Base-by-base conservation (phyloP, 352 stramenopile genomes). In the Globisporangium abappressorium region DNA sequence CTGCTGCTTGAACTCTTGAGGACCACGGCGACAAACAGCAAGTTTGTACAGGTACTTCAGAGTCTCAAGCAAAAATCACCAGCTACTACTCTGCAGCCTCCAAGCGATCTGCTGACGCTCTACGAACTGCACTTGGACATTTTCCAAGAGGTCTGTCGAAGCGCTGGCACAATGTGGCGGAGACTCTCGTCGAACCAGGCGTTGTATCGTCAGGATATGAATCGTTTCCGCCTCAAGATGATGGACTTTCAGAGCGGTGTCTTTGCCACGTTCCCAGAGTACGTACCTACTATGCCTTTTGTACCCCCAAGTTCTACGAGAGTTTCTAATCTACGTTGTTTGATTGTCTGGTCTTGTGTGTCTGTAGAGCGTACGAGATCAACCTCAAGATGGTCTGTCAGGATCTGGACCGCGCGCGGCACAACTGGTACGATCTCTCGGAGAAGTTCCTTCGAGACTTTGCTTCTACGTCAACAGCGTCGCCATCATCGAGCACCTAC, bases 211-310 rank as follows among this genome's bases (percentile, higher is more conserved):
- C 57, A 64, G 5, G 70, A 80, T 3, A 77, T 81, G 62, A 77
- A 77, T 20, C 68, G 70, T 8, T 83, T 86, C 14, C 64, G 82
- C 34, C 14, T 59, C 6, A 92, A 92, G 47, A 90, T 87, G 72
- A 77, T 91, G 73, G 74, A 91, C 58, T 64, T 68, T 22, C 70
- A 86, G 24, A 76, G 58, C 20, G 83, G 85, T n/a, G 78, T 94
- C 3, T 93, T 92, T 43, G 68, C 79, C 8, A 74, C 81, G 12
- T 81, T 93, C 56, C 71, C 87, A 36, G 81, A 91, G 87, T 94
- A 76, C 66, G 84, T 80, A 15, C 24, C 18, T 26, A 12, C 14
- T 26, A 12, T 62, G 34, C 28, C 26, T 26, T 26, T 34, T 34
- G 20, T 55, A 30, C 24, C 7, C 12, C 5, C 14, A 14, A 20